Percentiles rank a stretch among this genome's conserved stretches.
Evolutionary conservation across 441 rosid species (phyloP).

Genomic region (Brassica hybrid): DNA sequence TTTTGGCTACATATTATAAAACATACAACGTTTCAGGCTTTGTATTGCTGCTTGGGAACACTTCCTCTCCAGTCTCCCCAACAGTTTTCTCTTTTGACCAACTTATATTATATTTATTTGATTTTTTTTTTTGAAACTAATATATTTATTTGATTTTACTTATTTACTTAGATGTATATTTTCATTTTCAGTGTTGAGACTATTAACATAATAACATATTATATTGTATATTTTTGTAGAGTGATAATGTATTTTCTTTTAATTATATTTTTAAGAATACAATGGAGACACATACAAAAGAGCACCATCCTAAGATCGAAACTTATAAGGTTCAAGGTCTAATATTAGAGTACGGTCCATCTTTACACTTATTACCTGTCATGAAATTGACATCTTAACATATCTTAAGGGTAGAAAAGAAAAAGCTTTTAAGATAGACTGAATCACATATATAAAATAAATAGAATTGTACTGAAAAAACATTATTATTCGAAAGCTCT

Average conservation of each 20-base stretch:
- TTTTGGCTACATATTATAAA: constrained; percentile 53
- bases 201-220: neutral
- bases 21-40: constrained; percentile 65
- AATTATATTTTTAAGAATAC: neutral
- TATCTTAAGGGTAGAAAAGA: neutral
- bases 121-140: neutral
- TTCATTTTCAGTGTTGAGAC: neutral
- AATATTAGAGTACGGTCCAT: constrained; percentile 34
- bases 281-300: constrained; percentile 30
- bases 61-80: constrained; percentile 25
- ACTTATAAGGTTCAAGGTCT: constrained; percentile 14
- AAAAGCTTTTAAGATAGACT: neutral
- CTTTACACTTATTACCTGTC: constrained; percentile 5
- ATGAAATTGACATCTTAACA: neutral
- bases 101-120: constrained; percentile 14
- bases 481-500: constrained; percentile 7
- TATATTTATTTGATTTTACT: constrained; percentile 9
- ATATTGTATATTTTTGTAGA: neutral
- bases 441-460: neutral
- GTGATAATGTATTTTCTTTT: neutral
- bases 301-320: constrained; percentile 8
- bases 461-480: neutral
- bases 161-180: neutral
- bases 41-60: constrained; percentile 83
- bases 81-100: constrained; percentile 30